Conservation (phyloP, 768 basidiomycete species). For the Cyathus striatus region DNA sequence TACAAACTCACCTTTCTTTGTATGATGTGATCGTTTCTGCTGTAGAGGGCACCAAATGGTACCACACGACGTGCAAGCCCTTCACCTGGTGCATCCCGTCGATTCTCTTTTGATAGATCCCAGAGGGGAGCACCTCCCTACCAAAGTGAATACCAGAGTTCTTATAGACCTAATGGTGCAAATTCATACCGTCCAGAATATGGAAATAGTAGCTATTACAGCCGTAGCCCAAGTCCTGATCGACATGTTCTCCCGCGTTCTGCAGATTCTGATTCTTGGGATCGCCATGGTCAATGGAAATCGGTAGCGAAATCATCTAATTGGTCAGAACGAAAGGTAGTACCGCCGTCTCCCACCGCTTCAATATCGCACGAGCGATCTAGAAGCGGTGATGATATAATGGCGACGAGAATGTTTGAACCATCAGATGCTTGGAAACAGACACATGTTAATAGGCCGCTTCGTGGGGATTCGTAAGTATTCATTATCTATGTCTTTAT, state of each 20-base stretch:
- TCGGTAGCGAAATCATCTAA: constrained; percentile 18
- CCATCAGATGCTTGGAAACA: constrained; percentile 73
- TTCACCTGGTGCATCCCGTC: constrained; percentile 42
- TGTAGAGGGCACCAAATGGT: constrained; percentile 27
- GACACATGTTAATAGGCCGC: constrained; percentile 38
- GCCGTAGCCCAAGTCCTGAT: constrained; percentile 45
- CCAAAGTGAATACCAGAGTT: constrained; percentile 34
- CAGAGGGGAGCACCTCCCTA: constrained; percentile 28
- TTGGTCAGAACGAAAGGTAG: constrained; percentile 39
- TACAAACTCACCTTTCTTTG: constrained; percentile 3
- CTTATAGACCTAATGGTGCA: constrained; percentile 39
- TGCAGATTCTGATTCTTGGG: constrained; percentile 41
- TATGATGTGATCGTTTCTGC: constrained; percentile 9
- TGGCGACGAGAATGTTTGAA: constrained; percentile 56
- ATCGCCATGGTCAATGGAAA: constrained; percentile 34
- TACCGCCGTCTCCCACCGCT: constrained; percentile 31
- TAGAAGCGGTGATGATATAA: constrained; percentile 23
- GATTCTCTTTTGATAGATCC: constrained; percentile 45
- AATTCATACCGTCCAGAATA: constrained; percentile 24
- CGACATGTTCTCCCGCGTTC: constrained; percentile 19
- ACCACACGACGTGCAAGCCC: constrained; percentile 40
- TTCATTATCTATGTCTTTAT: not conserved
- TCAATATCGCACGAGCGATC: constrained; percentile 17
- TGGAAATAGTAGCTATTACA: constrained; percentile 41
- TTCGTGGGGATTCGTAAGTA: constrained; percentile 36